phyloP scores from a whole-genome alignment of 768 basidiomycete species.

The Lyophyllum decastes region DNA sequence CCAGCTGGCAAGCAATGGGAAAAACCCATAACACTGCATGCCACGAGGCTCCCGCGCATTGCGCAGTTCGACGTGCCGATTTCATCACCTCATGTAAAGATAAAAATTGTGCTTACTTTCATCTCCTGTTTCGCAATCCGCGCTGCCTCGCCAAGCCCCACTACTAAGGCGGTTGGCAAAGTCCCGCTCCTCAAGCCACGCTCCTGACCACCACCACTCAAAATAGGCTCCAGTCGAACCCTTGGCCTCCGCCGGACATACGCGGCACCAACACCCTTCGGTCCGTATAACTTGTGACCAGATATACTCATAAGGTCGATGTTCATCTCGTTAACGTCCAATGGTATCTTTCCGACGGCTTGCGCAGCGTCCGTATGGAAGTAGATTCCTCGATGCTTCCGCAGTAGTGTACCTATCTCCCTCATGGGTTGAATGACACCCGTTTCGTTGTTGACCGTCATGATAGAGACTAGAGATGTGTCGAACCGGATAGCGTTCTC shows the following conservation, averaged over 20 bases:
- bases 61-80: constrained; percentile 36
- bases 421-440: constrained; percentile 97
- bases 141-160: constrained; percentile 94
- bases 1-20: constrained; percentile 43
- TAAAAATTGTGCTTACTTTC: constrained; percentile 61
- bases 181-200: constrained; percentile 95
- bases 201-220: constrained; percentile 97
- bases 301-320: constrained; percentile 96
- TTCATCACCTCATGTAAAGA: constrained; percentile 40
- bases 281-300: constrained; percentile 97
- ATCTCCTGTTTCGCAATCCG: constrained; percentile 92
- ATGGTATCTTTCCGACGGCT: constrained; percentile 85
- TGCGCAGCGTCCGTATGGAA: constrained; percentile 99
- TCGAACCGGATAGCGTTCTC: constrained; percentile 90
- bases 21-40: constrained; percentile 18
- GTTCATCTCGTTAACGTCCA: constrained; percentile 95
- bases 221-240: constrained; percentile 91
- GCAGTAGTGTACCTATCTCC: constrained; percentile 86
- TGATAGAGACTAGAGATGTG: constrained; percentile 93
- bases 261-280: constrained; percentile 93
- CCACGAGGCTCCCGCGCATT: constrained; percentile 47
- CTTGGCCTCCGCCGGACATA: constrained; percentile 93
- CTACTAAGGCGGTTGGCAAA: constrained; percentile 81
- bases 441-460: constrained; percentile 99
- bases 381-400: constrained; percentile 87